Evolutionary conservation across 83 land plant species (phyloP).

Genomic region (Picea abies): DNA sequence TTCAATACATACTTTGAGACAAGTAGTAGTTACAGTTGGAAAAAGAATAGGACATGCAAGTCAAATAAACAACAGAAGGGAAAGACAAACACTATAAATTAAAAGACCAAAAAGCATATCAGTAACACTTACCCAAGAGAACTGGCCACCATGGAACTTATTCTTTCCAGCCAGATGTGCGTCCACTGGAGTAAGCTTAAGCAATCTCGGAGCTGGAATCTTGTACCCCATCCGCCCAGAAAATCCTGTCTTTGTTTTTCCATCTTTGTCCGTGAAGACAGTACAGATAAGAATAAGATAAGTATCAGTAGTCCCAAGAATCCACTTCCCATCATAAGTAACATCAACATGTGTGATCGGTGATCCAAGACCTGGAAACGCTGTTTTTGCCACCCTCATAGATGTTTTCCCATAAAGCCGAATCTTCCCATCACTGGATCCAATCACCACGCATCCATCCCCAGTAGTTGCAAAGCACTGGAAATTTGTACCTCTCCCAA

Average conservation of each 20-base stretch:
- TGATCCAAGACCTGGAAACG: constrained; percentile 96
- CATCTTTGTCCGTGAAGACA: constrained; percentile 92
- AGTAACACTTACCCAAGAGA: constrained; percentile 72
- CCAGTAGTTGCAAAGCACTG: constrained; percentile 97
- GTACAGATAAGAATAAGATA: constrained; percentile 92
- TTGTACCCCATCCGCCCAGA: constrained; percentile 92
- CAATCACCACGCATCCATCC: constrained; percentile 95
- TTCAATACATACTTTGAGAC: too few species aligned
- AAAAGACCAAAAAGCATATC: too few species aligned
- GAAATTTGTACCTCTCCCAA: constrained; percentile 91
- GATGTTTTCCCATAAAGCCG: constrained; percentile 82
- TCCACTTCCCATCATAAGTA: too few species aligned
- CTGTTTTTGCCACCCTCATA: constrained; percentile 97
- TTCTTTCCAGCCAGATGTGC: constrained; percentile 87
- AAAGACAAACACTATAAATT: too few species aligned
- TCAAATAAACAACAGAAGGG: too few species aligned
- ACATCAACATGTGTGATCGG: too few species aligned
- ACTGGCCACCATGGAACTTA: constrained; percentile 40
- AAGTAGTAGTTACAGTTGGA: too few species aligned
- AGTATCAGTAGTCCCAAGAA: constrained; percentile 69
- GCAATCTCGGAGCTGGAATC: constrained; percentile 89
- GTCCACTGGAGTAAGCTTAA: constrained; percentile 98
- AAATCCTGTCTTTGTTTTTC: constrained; percentile 91
- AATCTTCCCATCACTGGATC: constrained; percentile 97
- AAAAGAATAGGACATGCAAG: too few species aligned